Conservation (phyloP, 2,329 filamentous ascomycete genomes). For the Pestalotiopsis sp. region DNA sequence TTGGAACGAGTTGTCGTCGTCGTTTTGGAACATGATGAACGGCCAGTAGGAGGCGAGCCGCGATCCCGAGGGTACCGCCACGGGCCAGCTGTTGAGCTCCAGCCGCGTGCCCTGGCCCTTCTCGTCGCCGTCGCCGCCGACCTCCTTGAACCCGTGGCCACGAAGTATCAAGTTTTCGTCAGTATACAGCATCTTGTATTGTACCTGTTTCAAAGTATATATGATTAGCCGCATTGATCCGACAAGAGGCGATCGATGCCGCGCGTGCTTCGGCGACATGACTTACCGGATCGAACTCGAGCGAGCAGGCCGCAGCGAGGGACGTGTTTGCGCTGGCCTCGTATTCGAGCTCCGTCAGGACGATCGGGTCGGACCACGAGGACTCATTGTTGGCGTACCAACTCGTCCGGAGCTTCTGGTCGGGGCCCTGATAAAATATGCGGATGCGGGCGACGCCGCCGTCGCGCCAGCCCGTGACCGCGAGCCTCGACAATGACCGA, state of each 20-base stretch:
- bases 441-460: conserved; percentile 2
- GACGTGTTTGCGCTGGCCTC: background rate
- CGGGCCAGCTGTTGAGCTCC: conserved; percentile 6
- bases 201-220: background rate
- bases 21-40: conserved; percentile 10
- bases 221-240: background rate
- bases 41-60: conserved; percentile 15
- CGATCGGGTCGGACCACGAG: conserved; percentile 2
- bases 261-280: background rate
- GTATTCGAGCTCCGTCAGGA: conserved; percentile 3
- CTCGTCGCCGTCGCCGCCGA: background rate
- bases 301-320: conserved; percentile 7
- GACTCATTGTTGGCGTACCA: conserved; percentile 2
- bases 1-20: conserved; percentile 4
- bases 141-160: conserved; percentile 2
- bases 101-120: background rate
- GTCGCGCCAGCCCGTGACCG: conserved; percentile 14
- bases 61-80: background rate
- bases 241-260: background rate
- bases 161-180: conserved; percentile 1
- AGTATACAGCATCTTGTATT: conserved; percentile 11
- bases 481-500: conserved; percentile 2
- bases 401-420: conserved; percentile 12
- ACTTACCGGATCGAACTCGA: background rate
- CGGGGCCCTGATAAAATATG: conserved; percentile 16